These are phyloP conservation scores for Tolypocladium ovalisporum DNA, from an alignment of 2,329 filamentous ascomycete genomes.

Conservation along the genomic window DNA sequence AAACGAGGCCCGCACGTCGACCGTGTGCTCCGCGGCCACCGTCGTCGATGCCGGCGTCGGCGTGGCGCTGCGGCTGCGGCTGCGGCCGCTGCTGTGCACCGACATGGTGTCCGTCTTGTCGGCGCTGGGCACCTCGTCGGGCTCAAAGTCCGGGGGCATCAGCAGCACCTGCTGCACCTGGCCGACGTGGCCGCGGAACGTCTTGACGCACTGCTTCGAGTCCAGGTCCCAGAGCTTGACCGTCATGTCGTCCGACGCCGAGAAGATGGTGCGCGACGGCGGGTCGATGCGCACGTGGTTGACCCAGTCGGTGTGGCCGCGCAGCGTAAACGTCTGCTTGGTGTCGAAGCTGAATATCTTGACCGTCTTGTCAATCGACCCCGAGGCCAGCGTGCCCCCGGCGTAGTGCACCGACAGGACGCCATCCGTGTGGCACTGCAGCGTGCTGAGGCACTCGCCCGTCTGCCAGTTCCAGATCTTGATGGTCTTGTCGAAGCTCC, in stretches of 20 bases:
- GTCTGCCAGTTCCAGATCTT: conserved; percentile 97
- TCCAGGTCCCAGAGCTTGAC: conserved; percentile 91
- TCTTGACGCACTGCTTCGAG: conserved; percentile 63
- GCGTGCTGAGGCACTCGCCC: conserved; percentile 72
- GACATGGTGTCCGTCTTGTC: conserved; percentile 45
- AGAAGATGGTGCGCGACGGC: conserved; percentile 74
- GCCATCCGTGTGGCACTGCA: conserved; percentile 68
- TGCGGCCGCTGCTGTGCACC: conserved; percentile 34
- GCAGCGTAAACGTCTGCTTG: conserved; percentile 67
- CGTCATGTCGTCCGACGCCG: conserved; percentile 86
- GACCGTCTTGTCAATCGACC: conserved; percentile 79
- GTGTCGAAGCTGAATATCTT: conserved; percentile 89
- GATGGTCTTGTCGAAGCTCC: conserved; percentile 76
- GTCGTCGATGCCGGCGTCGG: conserved; percentile 18
- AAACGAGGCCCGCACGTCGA: conserved; percentile 43
- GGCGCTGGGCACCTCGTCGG: conserved; percentile 51
- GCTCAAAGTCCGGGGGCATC: conserved; percentile 79
- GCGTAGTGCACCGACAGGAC: conserved; percentile 86
- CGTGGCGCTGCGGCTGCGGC: conserved; percentile 35
- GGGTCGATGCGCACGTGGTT: conserved; percentile 89
- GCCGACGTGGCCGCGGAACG: conserved; percentile 81
- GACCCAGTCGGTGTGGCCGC: conserved; percentile 88
- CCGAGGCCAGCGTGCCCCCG: conserved; percentile 72
- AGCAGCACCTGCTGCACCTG: conserved; percentile 88
- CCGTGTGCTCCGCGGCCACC: conserved; percentile 13